Evolutionary conservation across 2,329 filamentous ascomycete genomes (phyloP), one percentile per base, ranked within the genome.

Genomic region (Falciphora oryzae): DNA sequence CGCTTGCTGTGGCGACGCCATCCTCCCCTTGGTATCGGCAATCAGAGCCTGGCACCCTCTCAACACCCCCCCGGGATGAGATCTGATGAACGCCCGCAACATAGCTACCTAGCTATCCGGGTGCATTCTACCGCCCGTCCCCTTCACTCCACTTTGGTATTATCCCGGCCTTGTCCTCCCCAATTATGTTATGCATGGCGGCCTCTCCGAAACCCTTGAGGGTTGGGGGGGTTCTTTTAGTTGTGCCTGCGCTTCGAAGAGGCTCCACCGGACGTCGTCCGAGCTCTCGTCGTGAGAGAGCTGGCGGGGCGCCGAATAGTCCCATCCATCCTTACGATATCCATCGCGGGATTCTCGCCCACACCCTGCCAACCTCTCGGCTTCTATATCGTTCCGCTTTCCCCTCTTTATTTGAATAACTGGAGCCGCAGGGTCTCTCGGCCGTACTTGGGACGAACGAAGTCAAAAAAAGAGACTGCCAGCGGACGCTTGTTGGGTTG

Each of bases 171-270:
- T 53, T 22, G 22, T 53, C 22, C 6, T 53, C 44, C 22, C 44
- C 44, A 57, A 57, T 62, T 62, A 57, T 57, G 61, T 57, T 27
- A 57, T 62, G 61, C 61, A 62, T 62, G 38, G 61, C 38, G 44
- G 44, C 22, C 18, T 7, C 22, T 11, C 44, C 44, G 18, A n/a
- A 53, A 53, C 22, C 22, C 18, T 22, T 53, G 44, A 3, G 38
- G 6, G 44, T 53, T 53, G 2, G 44, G 18, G 44, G 22, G 5
- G 32, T 32, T 13, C 22, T 53, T 53, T n/a, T 53, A 1, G 5
- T n/a, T 53, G 22, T 53, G 22, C 44, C 44, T 22, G 7, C 22
- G 44, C 44, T 53, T 3, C 44, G 3, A n/a, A 11, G 22, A 53
- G 22, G 44, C 22, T 44, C 32, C 16, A 44, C 38, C 13, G 14